Percentiles rank a stretch among this genome's conserved stretches.
Evolutionary conservation across 495 filamentous ascomycete species (phyloP).

Genomic region (Amphirosellinia nigrospora): DNA sequence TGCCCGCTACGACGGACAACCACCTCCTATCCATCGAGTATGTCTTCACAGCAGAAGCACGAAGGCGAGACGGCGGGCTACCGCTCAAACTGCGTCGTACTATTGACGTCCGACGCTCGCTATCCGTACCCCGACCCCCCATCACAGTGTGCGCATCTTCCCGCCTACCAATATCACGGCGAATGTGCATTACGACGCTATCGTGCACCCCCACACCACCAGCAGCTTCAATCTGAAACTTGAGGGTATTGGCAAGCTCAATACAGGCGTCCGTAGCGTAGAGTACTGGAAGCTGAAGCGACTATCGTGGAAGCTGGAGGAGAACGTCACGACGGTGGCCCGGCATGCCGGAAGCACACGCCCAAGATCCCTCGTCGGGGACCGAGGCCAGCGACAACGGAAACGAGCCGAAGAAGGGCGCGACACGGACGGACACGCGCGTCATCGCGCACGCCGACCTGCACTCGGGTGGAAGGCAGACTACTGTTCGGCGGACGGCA

Average conservation of each 20-base stretch:
- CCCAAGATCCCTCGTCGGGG: constrained; percentile 54
- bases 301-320: constrained; percentile 91
- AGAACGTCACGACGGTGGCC: constrained; percentile 78
- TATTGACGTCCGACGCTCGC: constrained; percentile 75
- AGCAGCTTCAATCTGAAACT: constrained; percentile 80
- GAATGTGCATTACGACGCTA: constrained; percentile 75
- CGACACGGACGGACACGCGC: constrained; percentile 76
- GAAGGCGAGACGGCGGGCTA: constrained; percentile 55
- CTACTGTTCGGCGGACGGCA: constrained; percentile 73
- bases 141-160: constrained; percentile 88
- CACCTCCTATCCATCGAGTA: constrained; percentile 78
- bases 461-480: constrained; percentile 95
- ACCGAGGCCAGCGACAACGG: constrained; percentile 39
- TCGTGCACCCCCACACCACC: constrained; percentile 86
- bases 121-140: constrained; percentile 65
- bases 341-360: constrained; percentile 79
- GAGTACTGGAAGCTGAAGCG: constrained; percentile 87
- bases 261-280: constrained; percentile 54
- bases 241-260: constrained; percentile 75
- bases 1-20: constrained; percentile 82
- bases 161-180: constrained; percentile 93
- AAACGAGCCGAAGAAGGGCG: constrained; percentile 66
- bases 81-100: constrained; percentile 66
- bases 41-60: constrained; percentile 74
- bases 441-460: constrained; percentile 77